Base-by-base conservation (phyloP, 2,329 filamentous ascomycete genomes). In the Aureobasidium sp. region DNA sequence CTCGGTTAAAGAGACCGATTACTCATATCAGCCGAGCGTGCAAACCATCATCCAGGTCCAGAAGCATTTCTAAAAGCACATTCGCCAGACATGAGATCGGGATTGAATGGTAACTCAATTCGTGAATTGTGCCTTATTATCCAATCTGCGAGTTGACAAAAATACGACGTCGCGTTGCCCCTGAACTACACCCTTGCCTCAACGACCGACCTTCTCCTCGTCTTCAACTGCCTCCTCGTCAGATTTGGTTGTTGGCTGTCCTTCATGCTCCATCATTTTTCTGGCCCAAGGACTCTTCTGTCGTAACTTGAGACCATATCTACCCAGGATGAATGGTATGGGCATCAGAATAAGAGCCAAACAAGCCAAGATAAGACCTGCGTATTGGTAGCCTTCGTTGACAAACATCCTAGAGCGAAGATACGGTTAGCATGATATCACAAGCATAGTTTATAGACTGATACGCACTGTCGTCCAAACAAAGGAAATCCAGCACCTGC, bases 221-320 rank as follows among this genome's bases (percentile, higher is more conserved):
- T 42, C 37, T 31, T 42, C 9, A n/a, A 54, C 25, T 4, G 23
- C 37, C n/a, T 19, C 37, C 21, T 51, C 47, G 13, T 51, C 35
- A n/a, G 25, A n/a, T 4, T 54, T 19, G 7, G 25, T 10, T 5
- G n/a, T 17, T 21, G 49, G 6, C 15, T n/a, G 33, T 13, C 21
- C 33, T 25, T 42, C 23, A 21, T 40, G 35, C 17, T 54, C 71
- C 62, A 71, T 68, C 61, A 75, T 73, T 43, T 70, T 67, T 45
- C 66, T 68, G 9, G 74, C 73, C 69, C 73, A 75, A 1, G 73
- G 73, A 63, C 74, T 75, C 49, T 69, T 68, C 47, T 66, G 67
- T 33, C 74, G 67, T 45, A 75, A 60, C 9, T 67, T 66, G 25
- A 67, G 66, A 13, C 74, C 73, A 57, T 69, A 70, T 37, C 62